Base-by-base conservation (phyloP, 2,329 filamentous ascomycete genomes). In the Scytalidium sp. region DNA sequence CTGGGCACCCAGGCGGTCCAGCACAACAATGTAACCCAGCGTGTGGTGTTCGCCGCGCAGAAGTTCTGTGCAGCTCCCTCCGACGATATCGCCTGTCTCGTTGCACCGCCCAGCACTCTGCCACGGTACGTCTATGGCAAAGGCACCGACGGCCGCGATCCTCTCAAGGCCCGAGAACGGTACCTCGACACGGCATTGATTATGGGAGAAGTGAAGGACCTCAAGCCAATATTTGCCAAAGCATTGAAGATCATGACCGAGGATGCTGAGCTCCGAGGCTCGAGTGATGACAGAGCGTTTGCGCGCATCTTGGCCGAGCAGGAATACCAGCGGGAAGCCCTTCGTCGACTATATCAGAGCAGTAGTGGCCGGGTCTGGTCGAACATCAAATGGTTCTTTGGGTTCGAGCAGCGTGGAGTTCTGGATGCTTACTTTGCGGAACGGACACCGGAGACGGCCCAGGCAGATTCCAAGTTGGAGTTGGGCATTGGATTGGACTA, bases 131-230 rank as follows among this genome's bases (percentile, higher is more conserved):
- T 23, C 11, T 22, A 23, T 19, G 41, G 41, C 2, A 15, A 15
- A 20, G 23, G 23, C 19, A 43, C 41, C 19, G 41, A 43, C 17
- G 23, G 23, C 19, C 15, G n/a, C 19, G 15, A 23, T n/a, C 17
- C 3, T 20, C 13, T 51, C 50, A 36, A 45, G 43, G 10, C 29
- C 50, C n/a, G 50, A 15, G 50, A 49, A 22, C 52, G 53, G 13
- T 57, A 46, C 23, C 45, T 59, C 13, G 56, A 57, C 41, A 25
- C 48, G 13, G 56, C 55, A 19, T 44, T 53, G 22, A 46, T 53
- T 21, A 51, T 59, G 19, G 56, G 56, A 2, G 52, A 43, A 21
- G 43, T 54, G 6, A 49, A 45, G 7, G 20, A 7, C 17, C 10
- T 43, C 2, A 43, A 23, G 41, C 11, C 15, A 13, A 8, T 43